phyloP scores from a whole-genome alignment of 2,329 filamentous ascomycete species.

The Eutypella sp. region DNA sequence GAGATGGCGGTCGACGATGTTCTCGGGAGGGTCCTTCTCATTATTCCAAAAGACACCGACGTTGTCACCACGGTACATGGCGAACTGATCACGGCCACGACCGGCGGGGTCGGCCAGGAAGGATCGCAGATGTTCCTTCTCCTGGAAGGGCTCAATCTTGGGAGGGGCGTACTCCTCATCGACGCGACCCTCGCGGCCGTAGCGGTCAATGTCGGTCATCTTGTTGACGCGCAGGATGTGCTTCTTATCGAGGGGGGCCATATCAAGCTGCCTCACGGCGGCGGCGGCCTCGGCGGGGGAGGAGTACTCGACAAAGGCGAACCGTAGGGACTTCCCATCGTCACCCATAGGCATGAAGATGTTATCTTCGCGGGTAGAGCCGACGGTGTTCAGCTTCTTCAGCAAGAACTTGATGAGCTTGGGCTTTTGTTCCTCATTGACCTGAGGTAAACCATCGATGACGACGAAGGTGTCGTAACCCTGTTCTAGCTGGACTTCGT shows the following conservation, averaged over 20 bases:
- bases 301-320: conserved; percentile 95
- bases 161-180: conserved; percentile 86
- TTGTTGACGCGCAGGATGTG: conserved; percentile 97
- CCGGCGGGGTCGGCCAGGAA: conserved; percentile 78
- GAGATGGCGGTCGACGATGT: conserved; percentile 83
- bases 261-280: conserved; percentile 83
- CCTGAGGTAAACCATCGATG: conserved; percentile 85
- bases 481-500: conserved; percentile 92
- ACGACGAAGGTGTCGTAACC: conserved; percentile 96
- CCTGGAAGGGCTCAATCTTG: conserved; percentile 74
- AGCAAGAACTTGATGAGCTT: conserved; percentile 96
- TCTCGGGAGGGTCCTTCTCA: conserved; percentile 84
- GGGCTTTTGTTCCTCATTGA: conserved; percentile 83
- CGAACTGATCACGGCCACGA: conserved; percentile 89
- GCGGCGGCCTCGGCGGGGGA: conserved; percentile 84
- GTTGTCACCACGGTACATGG: conserved; percentile 85
- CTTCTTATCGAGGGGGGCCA: conserved; percentile 88
- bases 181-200: conserved; percentile 86
- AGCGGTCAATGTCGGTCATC: conserved; percentile 94
- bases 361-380: conserved; percentile 77
- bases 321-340: conserved; percentile 82
- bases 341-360: conserved; percentile 93
- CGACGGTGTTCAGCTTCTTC: conserved; percentile 84
- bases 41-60: conserved; percentile 99
- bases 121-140: conserved; percentile 91